Evolutionary conservation across 2,329 filamentous ascomycete genomes (phyloP), one percentile per base, ranked within the genome.

Genomic region (Drechslerella stenobrocha): DNA sequence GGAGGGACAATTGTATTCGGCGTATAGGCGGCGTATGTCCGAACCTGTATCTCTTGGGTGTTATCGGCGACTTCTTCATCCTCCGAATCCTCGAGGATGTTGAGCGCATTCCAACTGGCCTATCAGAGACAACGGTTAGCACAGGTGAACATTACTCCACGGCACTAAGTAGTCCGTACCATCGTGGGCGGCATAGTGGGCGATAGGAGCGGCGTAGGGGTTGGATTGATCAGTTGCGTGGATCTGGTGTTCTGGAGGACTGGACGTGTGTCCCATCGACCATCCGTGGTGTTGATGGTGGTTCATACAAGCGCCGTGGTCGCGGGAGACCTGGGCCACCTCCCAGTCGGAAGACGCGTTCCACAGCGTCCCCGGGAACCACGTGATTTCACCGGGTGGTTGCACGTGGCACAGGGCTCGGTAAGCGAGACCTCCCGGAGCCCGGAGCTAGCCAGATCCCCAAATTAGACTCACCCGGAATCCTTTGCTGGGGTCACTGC

Each of bases 51-150:
- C 77, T 97, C 92, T 76, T 92, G 93, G 30, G 91, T 96, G 73
- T 93, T 90, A 76, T 98, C 93, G 74, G 96, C 80, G 77, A 96
- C 91, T 73, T 95, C 89, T 75, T 96, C 90, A 70, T 87, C 80
- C 61, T 89, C 89, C 74, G 95, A 89, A 78, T 96, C 93, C 7
- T 89, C 88, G 77, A 96, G 91, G 77, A 97, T 84, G 76, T 98
- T 98, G 77, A 96, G 85, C 53, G 92, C 89, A 74, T 87, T 85
- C 79, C 95, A 97, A 73, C 84, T 82, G n/a, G 74, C 72, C 74
- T 73, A 40, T 42, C 13, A 2, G 18, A 23, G 20, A 2, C 22
- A 9, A n/a, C 11, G 11, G 45, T 58, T 58, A 53, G 47, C 20
- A 32, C 15, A 26, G 3, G 15, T 26, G 6, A 13, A 20, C 28